Conservation (phyloP, 2,329 filamentous ascomycete genomes). For the Paramyrothecium sp. region DNA sequence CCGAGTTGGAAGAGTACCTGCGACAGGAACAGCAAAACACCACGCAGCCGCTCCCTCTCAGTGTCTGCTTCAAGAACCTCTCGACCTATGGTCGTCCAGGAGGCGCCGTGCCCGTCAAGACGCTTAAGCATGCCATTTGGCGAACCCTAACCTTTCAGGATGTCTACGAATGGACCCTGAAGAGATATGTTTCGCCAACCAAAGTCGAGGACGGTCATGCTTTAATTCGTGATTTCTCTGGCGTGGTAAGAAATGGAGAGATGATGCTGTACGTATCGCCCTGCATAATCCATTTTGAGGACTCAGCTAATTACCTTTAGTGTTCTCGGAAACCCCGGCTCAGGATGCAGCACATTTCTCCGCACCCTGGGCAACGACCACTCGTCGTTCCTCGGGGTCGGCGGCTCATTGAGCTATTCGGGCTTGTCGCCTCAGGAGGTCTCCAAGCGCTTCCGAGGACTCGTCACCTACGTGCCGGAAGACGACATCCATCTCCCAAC, state of each 20-base stretch:
- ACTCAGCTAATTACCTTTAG: neutral
- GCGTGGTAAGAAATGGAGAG: conserved; percentile 7
- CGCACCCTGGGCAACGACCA: conserved; percentile 5
- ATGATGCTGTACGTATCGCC: conserved; percentile 8
- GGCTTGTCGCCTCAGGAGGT: conserved; percentile 1
- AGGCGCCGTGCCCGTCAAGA: conserved; percentile 4
- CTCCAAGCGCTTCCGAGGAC: conserved; percentile 1
- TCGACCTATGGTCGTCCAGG: conserved; percentile 4
- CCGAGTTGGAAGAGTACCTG: conserved; percentile 4
- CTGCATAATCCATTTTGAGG: neutral
- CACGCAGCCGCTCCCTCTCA: conserved; percentile 2
- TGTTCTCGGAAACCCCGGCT: conserved; percentile 6
- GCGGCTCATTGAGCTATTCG: conserved; percentile 2
- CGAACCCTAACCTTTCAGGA: conserved; percentile 9
- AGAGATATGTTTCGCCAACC: conserved; percentile 3
- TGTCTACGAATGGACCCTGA: conserved; percentile 8
- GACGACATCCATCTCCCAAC: conserved; percentile 1
- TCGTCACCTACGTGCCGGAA: conserved; percentile 4
- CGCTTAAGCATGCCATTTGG: conserved; percentile 9
- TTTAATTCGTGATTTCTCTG: conserved; percentile 9
- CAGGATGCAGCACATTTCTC: conserved; percentile 7
- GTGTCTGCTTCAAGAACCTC: conserved; percentile 9
- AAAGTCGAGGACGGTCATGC: conserved; percentile 7
- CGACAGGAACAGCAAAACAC: neutral
- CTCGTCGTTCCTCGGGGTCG: conserved; percentile 4